Evolutionary conservation across 2,329 filamentous ascomycete genomes (phyloP).

Genomic region (Exophiala aquamarina): DNA sequence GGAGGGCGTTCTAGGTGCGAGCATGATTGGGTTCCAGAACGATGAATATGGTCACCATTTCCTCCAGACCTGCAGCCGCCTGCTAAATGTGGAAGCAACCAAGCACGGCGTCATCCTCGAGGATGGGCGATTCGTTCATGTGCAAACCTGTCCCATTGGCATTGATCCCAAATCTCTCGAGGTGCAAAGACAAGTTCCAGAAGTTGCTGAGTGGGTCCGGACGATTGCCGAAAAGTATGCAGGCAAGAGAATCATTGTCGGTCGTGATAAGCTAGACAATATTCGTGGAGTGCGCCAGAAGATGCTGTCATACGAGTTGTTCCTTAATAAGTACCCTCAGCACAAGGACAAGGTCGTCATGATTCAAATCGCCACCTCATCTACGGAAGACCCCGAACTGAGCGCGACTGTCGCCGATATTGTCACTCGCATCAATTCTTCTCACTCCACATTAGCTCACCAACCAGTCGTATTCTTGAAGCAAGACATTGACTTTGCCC

Average conservation of each 20-base stretch:
- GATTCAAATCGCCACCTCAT: constrained; percentile 90
- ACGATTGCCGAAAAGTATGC: constrained; percentile 81
- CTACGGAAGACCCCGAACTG: constrained; percentile 82
- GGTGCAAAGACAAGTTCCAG: constrained; percentile 66
- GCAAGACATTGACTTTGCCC: constrained; percentile 88
- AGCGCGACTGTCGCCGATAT: constrained; percentile 90
- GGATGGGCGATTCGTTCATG: constrained; percentile 81
- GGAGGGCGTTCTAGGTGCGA: constrained; percentile 89
- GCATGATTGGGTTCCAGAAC: constrained; percentile 90
- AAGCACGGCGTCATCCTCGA: constrained; percentile 86
- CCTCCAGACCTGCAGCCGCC: constrained; percentile 88
- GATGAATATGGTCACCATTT: constrained; percentile 93
- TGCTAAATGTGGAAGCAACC: constrained; percentile 86
- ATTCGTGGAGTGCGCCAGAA: constrained; percentile 93
- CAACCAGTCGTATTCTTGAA: constrained; percentile 92
- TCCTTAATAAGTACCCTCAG: constrained; percentile 88
- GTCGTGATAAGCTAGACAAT: constrained; percentile 89
- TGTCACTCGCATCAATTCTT: constrained; percentile 89
- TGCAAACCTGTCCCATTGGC: constrained; percentile 81
- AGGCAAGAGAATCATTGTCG: constrained; percentile 87
- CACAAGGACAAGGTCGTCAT: constrained; percentile 85
- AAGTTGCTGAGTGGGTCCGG: constrained; percentile 75
- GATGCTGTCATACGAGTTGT: constrained; percentile 85
- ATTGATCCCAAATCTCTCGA: constrained; percentile 80
- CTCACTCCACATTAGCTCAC: constrained; percentile 85